Evolutionary conservation across 148 eudicot species (phyloP), one percentile per base, ranked within the genome.

Genomic region (Amaranthus hypochondriacus): DNA sequence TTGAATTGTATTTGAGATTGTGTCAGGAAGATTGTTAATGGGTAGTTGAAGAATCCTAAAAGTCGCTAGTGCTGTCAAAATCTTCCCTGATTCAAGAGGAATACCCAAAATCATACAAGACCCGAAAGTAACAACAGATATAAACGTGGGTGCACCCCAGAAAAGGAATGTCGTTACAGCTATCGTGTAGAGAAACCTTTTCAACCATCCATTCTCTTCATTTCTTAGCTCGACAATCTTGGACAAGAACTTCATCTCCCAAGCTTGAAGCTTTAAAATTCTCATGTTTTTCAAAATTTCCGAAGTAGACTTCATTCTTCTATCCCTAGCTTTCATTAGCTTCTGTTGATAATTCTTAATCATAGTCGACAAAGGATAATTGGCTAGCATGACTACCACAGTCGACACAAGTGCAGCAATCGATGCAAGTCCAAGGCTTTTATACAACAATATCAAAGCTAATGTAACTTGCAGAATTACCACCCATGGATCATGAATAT

Each of bases 171-270:
- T 73, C 53, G 80, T 79, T 9, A 74, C 4, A 14, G 83, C 83
- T 5, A n/a, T 3, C 62, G 75, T 72, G 54, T 79, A 77, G 5
- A 82, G 73, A 72, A 14, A 77, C 63, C 73, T 82, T 63, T 77
- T 85, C 75, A 84, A 68, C 85, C 87, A 85, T 1, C 81, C 80
- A 58, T 75, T 75, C 55, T 85, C 87, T 4, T 2, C 60, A 18
- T 77, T 59, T 69, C 87, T 77, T 21, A 84, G 73, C 10, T 79
- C 81, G 42, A 77, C 53, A 62, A 84, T 74, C 80, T 75, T 85
- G 4, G 83, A 80, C 72, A 85, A 72, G 42, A 84, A 84, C 21
- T 82, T 84, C 87, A 84, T 79, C 9, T 84, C 87, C 87, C 87
- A 84, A 13, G 76, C 87, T 63, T 85, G 87, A 64, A 84, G 81